Base-by-base conservation (phyloP, 1,139 yeast species). In the Blastobotrys petasosporus region DNA sequence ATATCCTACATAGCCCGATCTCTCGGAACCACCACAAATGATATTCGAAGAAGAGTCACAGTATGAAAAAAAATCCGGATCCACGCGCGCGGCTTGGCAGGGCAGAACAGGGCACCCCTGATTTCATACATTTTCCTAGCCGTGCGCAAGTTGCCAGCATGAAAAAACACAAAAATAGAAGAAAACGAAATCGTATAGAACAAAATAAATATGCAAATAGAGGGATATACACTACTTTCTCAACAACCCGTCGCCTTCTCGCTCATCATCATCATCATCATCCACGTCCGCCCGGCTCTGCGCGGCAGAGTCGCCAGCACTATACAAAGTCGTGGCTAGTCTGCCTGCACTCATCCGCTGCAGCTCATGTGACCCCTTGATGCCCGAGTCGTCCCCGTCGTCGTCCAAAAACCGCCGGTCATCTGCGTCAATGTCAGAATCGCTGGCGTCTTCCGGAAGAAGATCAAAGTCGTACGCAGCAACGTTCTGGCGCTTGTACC, bases 401-500 rank as follows among this genome's bases (percentile, higher is more conserved):
- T 44, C 49, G 23, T 47, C 49, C 15, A 43, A 48, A 37, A 49
- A 52, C 11, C 49, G 57, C 20, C 46, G 41, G 10, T 49, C 46
- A n/a, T 39, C 47, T 10, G 20, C 37, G 20, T 30, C 36, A 12
- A 11, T 11, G 28, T 37, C 47, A 11, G 37, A 39, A 25, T 52
- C 56, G 34, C 49, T 59, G 4, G 53, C 58, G 13, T 51, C 57
- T 3, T 57, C 51, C n/a, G 63, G 57, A 5, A 62, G 43, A 13
- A 61, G 53, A 37, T 62, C 65, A 41, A 61, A 61, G 40, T 61
- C 66, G 36, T 54, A 57, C 17, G 58, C 54, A 36, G 57, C 51
- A 49, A 42, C 45, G n/a, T 51, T 46, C 36, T 48, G 53, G 25
- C 52, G 48, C 47, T 47, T 44, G 51, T 51, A 32, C 42, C 29